Evolutionary conservation across 2,329 filamentous ascomycete species (phyloP).

Genomic region (Penicillium corylophilum): DNA sequence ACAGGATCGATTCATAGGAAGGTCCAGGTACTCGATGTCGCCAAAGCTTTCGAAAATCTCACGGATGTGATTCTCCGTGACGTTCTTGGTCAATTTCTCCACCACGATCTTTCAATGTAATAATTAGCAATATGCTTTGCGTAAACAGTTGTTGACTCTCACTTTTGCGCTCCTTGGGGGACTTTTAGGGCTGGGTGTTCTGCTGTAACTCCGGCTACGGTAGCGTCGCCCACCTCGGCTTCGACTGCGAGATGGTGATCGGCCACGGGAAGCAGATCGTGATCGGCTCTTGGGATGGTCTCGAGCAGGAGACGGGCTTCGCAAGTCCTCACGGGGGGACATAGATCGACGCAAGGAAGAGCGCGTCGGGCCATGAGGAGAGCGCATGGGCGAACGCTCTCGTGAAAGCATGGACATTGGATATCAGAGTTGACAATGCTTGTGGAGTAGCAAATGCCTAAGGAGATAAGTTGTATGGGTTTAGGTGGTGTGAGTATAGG

Average conservation of each 20-base stretch:
- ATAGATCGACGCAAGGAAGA: constrained; percentile 35
- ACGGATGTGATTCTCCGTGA: constrained; percentile 80
- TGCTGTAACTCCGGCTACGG: constrained; percentile 34
- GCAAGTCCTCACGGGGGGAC: constrained; percentile 35
- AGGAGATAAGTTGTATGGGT: no score
- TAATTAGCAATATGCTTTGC: neutral
- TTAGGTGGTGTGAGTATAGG: no score
- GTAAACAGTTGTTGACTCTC: neutral
- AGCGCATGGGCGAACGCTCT: constrained; percentile 30
- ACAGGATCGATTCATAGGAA: constrained; percentile 88
- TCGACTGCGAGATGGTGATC: constrained; percentile 34
- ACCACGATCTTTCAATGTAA: constrained; percentile 71
- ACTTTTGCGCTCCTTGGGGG: constrained; percentile 40
- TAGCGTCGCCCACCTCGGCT: constrained; percentile 43
- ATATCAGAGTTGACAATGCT: neutral
- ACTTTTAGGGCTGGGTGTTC: constrained; percentile 27
- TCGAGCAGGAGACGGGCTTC: constrained; percentile 27
- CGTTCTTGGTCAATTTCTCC: constrained; percentile 92
- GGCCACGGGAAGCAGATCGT: constrained; percentile 29
- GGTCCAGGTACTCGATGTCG: constrained; percentile 78
- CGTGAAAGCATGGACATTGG: constrained; percentile 29
- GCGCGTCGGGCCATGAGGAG: constrained; percentile 22
- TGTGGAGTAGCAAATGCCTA: no score
- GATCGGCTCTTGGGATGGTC: constrained; percentile 29
- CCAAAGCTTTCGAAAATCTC: constrained; percentile 94